Evolutionary conservation across 1,139 yeast species (phyloP).

Genomic region (Meyerozyma sp.): DNA sequence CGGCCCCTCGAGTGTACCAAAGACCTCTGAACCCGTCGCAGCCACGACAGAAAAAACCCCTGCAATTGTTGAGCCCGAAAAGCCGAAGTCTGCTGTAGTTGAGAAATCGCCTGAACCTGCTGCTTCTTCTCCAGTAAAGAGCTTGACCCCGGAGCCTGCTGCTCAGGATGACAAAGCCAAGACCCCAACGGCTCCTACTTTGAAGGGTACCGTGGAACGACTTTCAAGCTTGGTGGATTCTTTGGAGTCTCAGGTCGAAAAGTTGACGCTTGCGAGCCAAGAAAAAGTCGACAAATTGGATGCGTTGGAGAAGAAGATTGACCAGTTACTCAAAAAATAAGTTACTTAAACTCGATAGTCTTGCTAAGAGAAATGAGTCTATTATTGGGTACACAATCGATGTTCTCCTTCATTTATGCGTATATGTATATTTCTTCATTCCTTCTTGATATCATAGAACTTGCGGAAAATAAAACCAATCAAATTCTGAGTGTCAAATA

Average conservation of each 20-base stretch:
- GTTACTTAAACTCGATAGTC: constrained; percentile 4
- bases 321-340: constrained; percentile 26
- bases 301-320: constrained; percentile 38
- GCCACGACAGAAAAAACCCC: neutral
- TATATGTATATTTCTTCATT: constrained; percentile 2
- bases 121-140: neutral
- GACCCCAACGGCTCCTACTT: constrained; percentile 39
- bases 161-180: neutral
- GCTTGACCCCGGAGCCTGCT: neutral
- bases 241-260: constrained; percentile 50
- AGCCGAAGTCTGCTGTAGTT: neutral
- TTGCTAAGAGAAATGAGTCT: no score
- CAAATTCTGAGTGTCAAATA: constrained; percentile 61
- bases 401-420: neutral
- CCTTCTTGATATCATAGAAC: constrained; percentile 49
- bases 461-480: constrained; percentile 65
- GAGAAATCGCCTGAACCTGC: neutral
- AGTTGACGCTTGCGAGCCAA: constrained; percentile 46
- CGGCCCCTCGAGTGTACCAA: neutral
- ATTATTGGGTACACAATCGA: no score
- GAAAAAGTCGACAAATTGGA: constrained; percentile 60
- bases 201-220: constrained; percentile 66
- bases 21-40: neutral
- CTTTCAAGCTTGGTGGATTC: constrained; percentile 51
- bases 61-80: neutral